Percentiles rank a stretch among this genome's conserved stretches.
phyloP scores from a whole-genome alignment of 306 rosid genomes.

The Citrullus colocynthis region DNA sequence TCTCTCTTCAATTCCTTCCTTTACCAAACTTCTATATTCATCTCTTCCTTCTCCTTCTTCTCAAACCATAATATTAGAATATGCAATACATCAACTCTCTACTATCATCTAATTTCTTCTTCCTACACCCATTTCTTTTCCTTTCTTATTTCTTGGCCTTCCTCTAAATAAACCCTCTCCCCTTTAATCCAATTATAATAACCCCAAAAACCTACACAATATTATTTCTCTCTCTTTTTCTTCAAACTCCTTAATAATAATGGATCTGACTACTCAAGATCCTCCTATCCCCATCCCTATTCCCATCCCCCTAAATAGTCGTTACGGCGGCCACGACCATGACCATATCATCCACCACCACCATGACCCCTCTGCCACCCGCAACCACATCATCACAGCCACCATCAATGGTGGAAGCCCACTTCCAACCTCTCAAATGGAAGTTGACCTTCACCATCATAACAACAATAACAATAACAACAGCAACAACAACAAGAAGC shows the following conservation, averaged over 20 bases:
- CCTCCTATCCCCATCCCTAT: slow-evolving; percentile 34
- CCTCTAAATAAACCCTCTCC: neutral
- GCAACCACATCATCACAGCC: slow-evolving; percentile 21
- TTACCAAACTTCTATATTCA: neutral
- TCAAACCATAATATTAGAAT: neutral
- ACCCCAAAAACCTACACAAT: neutral
- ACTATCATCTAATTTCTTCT: neutral
- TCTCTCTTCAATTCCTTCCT: neutral
- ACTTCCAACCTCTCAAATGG: neutral
- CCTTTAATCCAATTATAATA: neutral
- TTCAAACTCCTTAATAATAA: neutral
- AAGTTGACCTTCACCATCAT: neutral
- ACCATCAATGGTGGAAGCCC: neutral
- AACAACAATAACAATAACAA: neutral
- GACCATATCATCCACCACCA: slow-evolving; percentile 34
- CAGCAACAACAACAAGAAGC: neutral
- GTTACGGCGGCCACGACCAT: slow-evolving; percentile 22
- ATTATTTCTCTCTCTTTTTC: neutral
- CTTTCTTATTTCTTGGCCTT: neutral
- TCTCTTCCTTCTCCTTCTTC: neutral
- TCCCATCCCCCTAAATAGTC: slow-evolving; percentile 39
- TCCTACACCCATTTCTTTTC: neutral
- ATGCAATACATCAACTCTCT: neutral
- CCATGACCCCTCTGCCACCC: slow-evolving; percentile 15
- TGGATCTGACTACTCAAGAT: slow-evolving; percentile 47